A percentile compares a stretch with the other conserved stretches of the same genome.
These are phyloP conservation scores for Dysphania ambrosioides DNA, from an alignment of 148 eudicot genomes.

Conservation along the genomic window DNA sequence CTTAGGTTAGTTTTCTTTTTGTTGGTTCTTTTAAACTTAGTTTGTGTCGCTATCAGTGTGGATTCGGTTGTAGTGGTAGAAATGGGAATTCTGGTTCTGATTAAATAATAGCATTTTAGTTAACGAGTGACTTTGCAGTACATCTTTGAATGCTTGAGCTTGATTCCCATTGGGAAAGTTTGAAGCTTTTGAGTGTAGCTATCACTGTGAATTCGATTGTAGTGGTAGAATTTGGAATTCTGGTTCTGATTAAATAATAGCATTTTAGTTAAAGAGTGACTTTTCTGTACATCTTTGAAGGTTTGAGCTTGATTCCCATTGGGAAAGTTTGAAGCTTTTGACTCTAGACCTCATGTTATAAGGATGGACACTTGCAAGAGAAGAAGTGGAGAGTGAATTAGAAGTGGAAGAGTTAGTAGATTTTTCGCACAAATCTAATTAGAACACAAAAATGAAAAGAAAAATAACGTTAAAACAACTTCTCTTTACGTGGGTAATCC, in stretches of 20 bases:
- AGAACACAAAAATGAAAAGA: no score
- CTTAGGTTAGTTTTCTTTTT: neutral
- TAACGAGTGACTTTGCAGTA: neutral
- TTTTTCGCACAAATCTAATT: no score
- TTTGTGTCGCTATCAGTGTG: neutral
- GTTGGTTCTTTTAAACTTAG: neutral
- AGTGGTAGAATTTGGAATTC: neutral
- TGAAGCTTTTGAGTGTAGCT: neutral
- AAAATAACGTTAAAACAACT: no score
- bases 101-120: neutral
- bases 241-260: neutral
- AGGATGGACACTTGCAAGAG: no score
- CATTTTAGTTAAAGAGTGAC: neutral
- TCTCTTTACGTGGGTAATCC: no score
- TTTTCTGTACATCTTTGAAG: neutral
- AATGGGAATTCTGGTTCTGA: neutral
- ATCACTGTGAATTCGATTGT: neutral
- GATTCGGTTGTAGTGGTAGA: neutral
- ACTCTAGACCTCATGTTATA: no score
- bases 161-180: neutral
- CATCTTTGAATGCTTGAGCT: neutral
- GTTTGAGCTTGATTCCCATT: neutral
- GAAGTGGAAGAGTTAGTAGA: no score
- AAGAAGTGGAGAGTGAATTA: no score
- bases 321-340: neutral